Base-by-base conservation (phyloP, 2,329 filamentous ascomycete genomes). In the Paracorniculantispora psalliotae region DNA sequence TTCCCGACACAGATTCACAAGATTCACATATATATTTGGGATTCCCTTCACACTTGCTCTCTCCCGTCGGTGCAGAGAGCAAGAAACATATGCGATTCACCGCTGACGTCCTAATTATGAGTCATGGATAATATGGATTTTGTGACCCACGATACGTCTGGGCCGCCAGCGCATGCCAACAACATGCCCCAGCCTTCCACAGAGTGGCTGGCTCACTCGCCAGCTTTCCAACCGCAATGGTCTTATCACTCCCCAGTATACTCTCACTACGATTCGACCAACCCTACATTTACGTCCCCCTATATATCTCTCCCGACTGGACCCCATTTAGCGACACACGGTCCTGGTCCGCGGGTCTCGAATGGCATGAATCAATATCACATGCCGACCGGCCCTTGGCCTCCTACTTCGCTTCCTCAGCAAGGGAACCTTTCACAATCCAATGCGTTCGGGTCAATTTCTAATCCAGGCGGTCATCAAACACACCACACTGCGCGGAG, bases 81-180 rank as follows among this genome's bases (percentile, higher is more conserved):
- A 8, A 7, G 2, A 30, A 17, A n/a, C 21, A 25, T 37, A 25
- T 21, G 21, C n/a, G 28, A 25, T 25, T 17, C 23, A 19, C 10
- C 37, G 25, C 26, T 46, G 51, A 28, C 12, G 28, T n/a, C 8
- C 26, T 26, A 49, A 57, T n/a, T 57, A 57, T 57, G 55, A 48
- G 35, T 55, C 48, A 66, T 72, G 66, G 71, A 73, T 52, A 66
- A 66, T 37, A 71, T 72, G 68, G 68, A 73, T 53, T 71, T 68
- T 54, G 53, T 67, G 52, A 65, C 69, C 67, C 70, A 70, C 47
- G 60, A 62, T 49, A 51, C 67, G 12, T 51, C 59, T 48, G 50
- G 59, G 44, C 44, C 56, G 21, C 39, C 58, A 9, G 47, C 61
- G 43, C 61, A 55, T 13, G 23, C 30, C n/a, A 54, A 59, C 7